phyloP scores from a whole-genome alignment of 2,329 filamentous ascomycete species.

The Colletotrichum sp. region DNA sequence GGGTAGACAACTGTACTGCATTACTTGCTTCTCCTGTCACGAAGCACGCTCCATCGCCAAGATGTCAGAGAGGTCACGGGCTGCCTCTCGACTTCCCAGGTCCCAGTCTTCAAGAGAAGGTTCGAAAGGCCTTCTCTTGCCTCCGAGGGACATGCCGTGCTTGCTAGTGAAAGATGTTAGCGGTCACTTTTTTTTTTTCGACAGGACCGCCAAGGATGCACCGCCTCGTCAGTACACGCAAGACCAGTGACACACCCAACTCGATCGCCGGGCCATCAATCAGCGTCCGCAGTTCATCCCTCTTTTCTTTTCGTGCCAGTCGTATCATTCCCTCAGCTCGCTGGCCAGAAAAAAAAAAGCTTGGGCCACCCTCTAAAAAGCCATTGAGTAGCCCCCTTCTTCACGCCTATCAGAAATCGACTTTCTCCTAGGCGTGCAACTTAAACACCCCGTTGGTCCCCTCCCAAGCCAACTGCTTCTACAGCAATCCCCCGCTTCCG shows the following conservation, averaged over 20 bases:
- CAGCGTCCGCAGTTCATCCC: conserved; percentile 8
- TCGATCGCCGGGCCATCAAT: neutral
- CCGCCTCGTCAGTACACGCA: conserved; percentile 15
- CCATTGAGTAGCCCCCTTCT: neutral
- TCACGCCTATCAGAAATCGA: neutral
- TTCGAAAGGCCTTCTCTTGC: neutral
- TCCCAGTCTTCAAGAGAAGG: neutral
- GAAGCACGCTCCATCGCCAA: neutral
- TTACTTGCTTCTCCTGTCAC: neutral
- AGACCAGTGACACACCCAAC: conserved; percentile 1
- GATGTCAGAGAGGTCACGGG: conserved; percentile 1
- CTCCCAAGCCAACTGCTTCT: neutral
- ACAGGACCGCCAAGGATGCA: conserved; percentile 17
- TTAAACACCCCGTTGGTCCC: neutral
- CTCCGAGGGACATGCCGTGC: neutral
- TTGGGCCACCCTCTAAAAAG: conserved; percentile 8
- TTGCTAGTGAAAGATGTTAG: neutral
- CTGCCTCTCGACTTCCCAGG: neutral
- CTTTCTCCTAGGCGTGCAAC: neutral
- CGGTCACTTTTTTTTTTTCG: neutral
- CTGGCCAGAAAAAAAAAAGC: neutral
- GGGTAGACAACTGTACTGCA: neutral
- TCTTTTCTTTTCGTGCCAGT: neutral
- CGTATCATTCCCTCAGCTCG: neutral
- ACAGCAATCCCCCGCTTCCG: neutral